These are phyloP conservation scores for Podaxis mareebaensis DNA, from an alignment of 768 basidiomycete genomes.

Conservation along the genomic window DNA sequence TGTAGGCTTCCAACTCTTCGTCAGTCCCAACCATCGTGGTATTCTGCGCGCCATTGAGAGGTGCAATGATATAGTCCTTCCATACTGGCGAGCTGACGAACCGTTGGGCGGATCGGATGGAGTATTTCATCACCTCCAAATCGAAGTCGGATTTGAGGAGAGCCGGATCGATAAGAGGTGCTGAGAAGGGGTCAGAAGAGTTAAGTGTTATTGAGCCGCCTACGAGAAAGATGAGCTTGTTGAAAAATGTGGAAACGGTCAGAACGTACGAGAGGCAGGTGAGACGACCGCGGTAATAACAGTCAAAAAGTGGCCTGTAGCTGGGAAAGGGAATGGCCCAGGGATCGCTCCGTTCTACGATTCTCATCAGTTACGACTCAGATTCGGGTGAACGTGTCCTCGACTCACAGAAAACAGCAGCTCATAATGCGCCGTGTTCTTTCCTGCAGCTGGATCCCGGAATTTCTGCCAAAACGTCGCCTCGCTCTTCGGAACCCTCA, in stretches of 20 bases:
- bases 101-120: constrained; percentile 24
- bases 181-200: constrained; percentile 44
- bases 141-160: constrained; percentile 38
- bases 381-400: background rate
- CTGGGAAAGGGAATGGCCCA: constrained; percentile 17
- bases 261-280: constrained; percentile 34
- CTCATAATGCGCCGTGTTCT: constrained; percentile 31
- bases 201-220: constrained; percentile 40
- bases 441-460: constrained; percentile 31
- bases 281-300: constrained; percentile 24
- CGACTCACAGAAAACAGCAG: constrained; percentile 26
- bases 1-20: constrained; percentile 26
- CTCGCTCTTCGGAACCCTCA: constrained; percentile 28
- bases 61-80: constrained; percentile 27
- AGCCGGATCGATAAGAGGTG: constrained; percentile 51
- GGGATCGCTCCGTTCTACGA: constrained; percentile 5
- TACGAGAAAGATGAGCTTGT: constrained; percentile 20
- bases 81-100: constrained; percentile 27
- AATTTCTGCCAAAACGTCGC: constrained; percentile 13
- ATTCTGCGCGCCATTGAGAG: constrained; percentile 13
- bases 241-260: too few species aligned
- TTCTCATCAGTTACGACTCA: background rate
- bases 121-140: constrained; percentile 27
- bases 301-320: constrained; percentile 24
- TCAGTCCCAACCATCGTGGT: constrained; percentile 25